A percentile compares a stretch with the other conserved stretches of the same genome.
Conservation (phyloP, 441 rosid species). For the Euphorbia corollata region DNA sequence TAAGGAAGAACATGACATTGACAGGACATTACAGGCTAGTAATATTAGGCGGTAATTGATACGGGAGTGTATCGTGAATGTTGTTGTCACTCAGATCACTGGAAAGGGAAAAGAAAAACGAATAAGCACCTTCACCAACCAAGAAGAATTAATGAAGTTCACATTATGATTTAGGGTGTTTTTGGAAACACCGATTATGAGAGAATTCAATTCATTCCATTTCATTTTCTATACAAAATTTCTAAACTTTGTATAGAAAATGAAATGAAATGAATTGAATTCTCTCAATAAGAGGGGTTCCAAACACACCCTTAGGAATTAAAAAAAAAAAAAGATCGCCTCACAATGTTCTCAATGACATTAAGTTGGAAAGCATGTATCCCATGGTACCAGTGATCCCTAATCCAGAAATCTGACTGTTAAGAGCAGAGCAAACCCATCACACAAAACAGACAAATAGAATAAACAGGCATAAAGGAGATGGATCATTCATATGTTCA, state of each 20-base stretch:
- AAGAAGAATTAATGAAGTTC: conserved; percentile 13
- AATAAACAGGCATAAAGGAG: background rate
- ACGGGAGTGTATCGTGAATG: conserved; percentile 74
- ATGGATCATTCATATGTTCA: conserved; percentile 13
- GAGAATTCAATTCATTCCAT: no score
- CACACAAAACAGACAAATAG: conserved; percentile 15
- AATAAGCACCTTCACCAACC: conserved; percentile 21
- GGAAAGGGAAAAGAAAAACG: conserved; percentile 13
- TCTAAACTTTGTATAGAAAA: no score
- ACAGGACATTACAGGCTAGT: conserved; percentile 66
- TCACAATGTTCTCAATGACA: conserved; percentile 70
- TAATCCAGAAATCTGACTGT: conserved; percentile 70
- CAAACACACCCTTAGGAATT: no score
- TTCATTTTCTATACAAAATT: no score
- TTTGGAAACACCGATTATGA: no score
- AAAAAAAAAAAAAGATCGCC: no score
- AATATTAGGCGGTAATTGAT: conserved; percentile 90
- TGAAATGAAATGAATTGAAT: no score
- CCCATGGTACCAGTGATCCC: conserved; percentile 83
- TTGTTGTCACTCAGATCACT: conserved; percentile 86
- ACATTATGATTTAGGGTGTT: conserved; percentile 12
- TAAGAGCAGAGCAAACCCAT: conserved; percentile 16
- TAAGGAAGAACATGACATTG: conserved; percentile 13
- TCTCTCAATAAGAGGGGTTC: no score
- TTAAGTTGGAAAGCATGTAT: conserved; percentile 64